phyloP scores from a whole-genome alignment of 1,284 basidiomycete genomes.

The Pyrrhoderma noxium region DNA sequence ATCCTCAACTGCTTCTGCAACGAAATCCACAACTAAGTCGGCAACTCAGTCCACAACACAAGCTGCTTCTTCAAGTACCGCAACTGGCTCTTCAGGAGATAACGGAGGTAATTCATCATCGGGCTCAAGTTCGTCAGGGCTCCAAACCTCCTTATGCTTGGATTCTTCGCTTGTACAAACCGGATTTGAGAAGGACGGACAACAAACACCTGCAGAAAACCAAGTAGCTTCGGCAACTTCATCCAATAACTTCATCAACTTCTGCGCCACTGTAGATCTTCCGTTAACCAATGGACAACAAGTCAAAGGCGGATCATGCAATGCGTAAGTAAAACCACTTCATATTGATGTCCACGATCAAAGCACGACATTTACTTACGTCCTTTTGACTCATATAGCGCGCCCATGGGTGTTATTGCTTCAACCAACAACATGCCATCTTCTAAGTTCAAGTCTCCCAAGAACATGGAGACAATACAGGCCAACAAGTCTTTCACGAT shows the following conservation, averaged over 20 bases:
- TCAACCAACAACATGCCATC: constrained; percentile 43
- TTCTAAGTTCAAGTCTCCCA: constrained; percentile 44
- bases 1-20: neutral
- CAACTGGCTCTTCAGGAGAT: constrained; percentile 7
- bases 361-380: neutral
- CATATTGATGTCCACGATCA: too few species aligned
- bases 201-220: constrained; percentile 29
- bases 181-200: constrained; percentile 41
- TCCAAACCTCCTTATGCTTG: constrained; percentile 32
- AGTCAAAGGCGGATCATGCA: constrained; percentile 48
- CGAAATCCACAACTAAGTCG: constrained; percentile 17
- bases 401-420: constrained; percentile 48
- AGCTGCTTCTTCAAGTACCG: constrained; percentile 4
- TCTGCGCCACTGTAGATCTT: constrained; percentile 30
- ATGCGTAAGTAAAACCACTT: constrained; percentile 27
- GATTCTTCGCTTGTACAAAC: constrained; percentile 38
- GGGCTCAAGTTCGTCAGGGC: constrained; percentile 18
- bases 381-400: constrained; percentile 15
- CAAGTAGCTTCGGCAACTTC: constrained; percentile 42
- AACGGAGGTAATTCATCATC: neutral
- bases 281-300: constrained; percentile 41
- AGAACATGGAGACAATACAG: constrained; percentile 39
- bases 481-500: constrained; percentile 45
- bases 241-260: constrained; percentile 51
- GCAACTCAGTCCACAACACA: constrained; percentile 18